phyloP scores from a whole-genome alignment of 202 grass and related monocot genomes.

The Digitaria exilis region DNA sequence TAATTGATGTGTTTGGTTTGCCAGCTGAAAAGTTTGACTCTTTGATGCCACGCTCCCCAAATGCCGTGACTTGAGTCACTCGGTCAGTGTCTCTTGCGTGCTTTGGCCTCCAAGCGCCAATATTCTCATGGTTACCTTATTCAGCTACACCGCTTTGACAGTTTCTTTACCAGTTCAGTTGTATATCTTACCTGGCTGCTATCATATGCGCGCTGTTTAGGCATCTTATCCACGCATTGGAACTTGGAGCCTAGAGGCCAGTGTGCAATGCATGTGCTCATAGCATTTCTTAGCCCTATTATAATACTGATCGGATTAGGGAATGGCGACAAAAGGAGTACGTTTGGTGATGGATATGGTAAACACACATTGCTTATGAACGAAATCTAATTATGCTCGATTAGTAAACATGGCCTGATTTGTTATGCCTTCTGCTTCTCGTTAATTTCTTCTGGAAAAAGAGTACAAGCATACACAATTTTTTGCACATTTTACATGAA shows the following conservation, averaged over 20 bases:
- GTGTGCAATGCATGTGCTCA: slow-evolving; percentile 47
- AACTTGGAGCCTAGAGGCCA: slow-evolving; percentile 44
- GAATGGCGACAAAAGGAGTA: neutral
- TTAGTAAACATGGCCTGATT: neutral
- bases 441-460: neutral
- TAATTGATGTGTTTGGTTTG: slow-evolving; percentile 24
- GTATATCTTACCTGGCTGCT: neutral
- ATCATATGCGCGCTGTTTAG: neutral
- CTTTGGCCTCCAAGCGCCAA: slow-evolving; percentile 14
- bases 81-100: slow-evolving; percentile 26
- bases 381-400: neutral
- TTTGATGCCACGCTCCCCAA: slow-evolving; percentile 20
- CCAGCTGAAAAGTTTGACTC: slow-evolving; percentile 51
- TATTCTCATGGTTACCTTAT: neutral
- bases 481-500: neutral
- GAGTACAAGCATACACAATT: neutral
- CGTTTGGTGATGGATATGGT: neutral
- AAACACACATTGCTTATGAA: neutral
- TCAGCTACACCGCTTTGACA: neutral
- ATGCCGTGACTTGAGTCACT: slow-evolving; percentile 9
- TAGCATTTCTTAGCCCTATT: neutral
- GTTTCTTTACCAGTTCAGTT: slow-evolving; percentile 17
- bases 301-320: slow-evolving; percentile 5
- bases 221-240: slow-evolving; percentile 49
- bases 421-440: neutral